Percentiles rank a stretch among this genome's conserved stretches.
These are phyloP conservation scores for Barnettozyma populi DNA, from an alignment of 805 yeast genomes.

Conservation along the genomic window DNA sequence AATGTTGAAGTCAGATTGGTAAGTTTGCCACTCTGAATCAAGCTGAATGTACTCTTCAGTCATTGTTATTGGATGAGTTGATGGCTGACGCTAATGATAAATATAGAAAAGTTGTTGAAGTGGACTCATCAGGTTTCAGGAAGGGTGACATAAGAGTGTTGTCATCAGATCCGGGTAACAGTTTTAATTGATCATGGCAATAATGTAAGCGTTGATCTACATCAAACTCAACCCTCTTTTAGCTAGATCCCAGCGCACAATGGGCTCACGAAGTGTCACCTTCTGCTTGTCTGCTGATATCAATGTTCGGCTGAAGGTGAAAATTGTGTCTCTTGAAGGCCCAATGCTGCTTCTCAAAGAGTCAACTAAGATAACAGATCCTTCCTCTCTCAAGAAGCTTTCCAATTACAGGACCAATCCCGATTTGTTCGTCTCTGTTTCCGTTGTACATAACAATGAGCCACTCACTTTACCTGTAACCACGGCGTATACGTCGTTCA, in stretches of 20 bases:
- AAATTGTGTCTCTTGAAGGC: conserved; percentile 44
- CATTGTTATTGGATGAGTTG: neutral
- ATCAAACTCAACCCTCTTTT: too few species aligned
- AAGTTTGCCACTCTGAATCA: conserved; percentile 26
- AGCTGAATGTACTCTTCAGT: conserved; percentile 6
- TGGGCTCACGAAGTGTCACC: conserved; percentile 37
- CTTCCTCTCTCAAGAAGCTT: conserved; percentile 36
- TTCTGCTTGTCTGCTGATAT: conserved; percentile 56
- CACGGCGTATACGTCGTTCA: conserved; percentile 44
- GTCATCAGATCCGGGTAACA: neutral
- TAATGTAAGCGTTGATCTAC: too few species aligned
- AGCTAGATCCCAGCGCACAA: too few species aligned
- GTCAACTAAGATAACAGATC: conserved; percentile 43
- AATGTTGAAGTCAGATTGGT: conserved; percentile 45
- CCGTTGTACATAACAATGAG: conserved; percentile 38
- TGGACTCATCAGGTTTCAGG: too few species aligned
- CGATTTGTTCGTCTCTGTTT: conserved; percentile 40
- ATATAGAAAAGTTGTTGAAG: too few species aligned
- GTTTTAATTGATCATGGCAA: too few species aligned
- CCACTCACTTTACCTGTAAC: conserved; percentile 45
- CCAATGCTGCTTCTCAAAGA: conserved; percentile 33
- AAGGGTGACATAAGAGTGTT: neutral
- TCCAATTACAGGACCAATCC: conserved; percentile 34
- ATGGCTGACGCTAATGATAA: neutral
- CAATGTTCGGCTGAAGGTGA: conserved; percentile 42